Base-by-base conservation (phyloP, 306 rosid genomes). In the Begonia fuchsioides region DNA sequence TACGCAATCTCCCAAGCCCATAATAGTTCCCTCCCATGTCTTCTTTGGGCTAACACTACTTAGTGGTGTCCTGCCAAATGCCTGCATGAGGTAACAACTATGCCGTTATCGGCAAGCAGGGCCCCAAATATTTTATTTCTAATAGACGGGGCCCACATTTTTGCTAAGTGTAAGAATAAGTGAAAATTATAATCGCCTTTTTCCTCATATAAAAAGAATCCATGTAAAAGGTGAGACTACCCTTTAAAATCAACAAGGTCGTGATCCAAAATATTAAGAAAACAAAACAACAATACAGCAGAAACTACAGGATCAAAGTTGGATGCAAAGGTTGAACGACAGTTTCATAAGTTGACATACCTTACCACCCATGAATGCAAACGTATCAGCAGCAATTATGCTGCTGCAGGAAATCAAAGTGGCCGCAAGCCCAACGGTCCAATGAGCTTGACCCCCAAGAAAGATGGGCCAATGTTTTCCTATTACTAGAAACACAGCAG, bases 391-490 rank as follows among this genome's bases (percentile, higher is more conserved):
- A 41, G 98, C 93, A 57, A 92, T 85, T 54, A 90, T 69, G 70
- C 94, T 75, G 57, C 96, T 73, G 51, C 82, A 66, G 60, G 93
- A 68, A 68, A 85, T 69, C 72, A 85, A 68, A 52, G 96, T 81
- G 61, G 96, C 98, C 54, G 85, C 94, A 59, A 92, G 95, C 62
- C 94, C 98, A 58, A 92, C 81, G 41, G 96, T 85, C 96, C 98
- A 92, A 51, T 85, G 94, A 74, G 76, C 85, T 76, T 46, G 74
- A 12, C 83, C 79, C 35, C 79, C 79, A 47, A 76, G 69, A 62
- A 72, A 67, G 47, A 65, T 20, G 43, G 79, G 83, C 79, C 83
- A 76, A 5, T 60, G 44, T 49, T 66, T 63, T 55, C 71, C 83
- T 56, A 72, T 53, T 55, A 54, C 79, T 76, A 68, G 48, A 58